Conservation (phyloP, 2,329 filamentous ascomycete genomes). For the Aspergillus arachidicola region DNA sequence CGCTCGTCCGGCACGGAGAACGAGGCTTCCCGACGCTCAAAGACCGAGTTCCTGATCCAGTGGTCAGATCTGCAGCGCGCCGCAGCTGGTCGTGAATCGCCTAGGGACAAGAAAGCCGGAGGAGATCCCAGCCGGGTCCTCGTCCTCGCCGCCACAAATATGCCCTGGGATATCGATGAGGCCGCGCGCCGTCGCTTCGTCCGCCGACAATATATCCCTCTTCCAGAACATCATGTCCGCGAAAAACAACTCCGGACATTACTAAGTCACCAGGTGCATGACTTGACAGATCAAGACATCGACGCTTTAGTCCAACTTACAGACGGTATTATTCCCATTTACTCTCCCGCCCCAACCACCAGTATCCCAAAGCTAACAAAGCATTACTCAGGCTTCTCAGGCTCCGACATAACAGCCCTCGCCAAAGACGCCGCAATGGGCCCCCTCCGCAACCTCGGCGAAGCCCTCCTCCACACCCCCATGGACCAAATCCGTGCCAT, state of each 20-base stretch:
- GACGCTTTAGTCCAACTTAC: conserved; percentile 74
- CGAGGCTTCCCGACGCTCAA: conserved; percentile 89
- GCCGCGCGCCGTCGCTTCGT: conserved; percentile 90
- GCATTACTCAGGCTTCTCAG: conserved; percentile 77
- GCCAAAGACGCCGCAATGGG: conserved; percentile 99
- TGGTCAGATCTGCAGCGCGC: conserved; percentile 94
- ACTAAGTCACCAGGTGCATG: conserved; percentile 84
- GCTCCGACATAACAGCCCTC: conserved; percentile 92
- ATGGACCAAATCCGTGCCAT: conserved; percentile 95
- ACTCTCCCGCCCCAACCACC: background rate
- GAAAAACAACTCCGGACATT: conserved; percentile 77
- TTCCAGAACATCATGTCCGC: conserved; percentile 83
- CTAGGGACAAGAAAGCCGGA: conserved; percentile 58
- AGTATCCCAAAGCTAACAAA: conserved; percentile 6
- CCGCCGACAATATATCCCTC: conserved; percentile 89
- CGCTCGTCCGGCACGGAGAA: conserved; percentile 79
- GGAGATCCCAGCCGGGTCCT: conserved; percentile 87
- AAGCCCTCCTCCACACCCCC: conserved; percentile 84
- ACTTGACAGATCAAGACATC: conserved; percentile 71
- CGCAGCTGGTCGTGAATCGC: conserved; percentile 79
- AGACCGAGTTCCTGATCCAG: conserved; percentile 96
- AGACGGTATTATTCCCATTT: conserved; percentile 61
- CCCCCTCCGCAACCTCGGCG: conserved; percentile 83
- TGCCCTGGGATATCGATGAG: conserved; percentile 98
- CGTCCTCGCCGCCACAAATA: conserved; percentile 90